Evolutionary conservation across 768 basidiomycete genomes (phyloP), one percentile per base, ranked within the genome.

Genomic region (Amanita muscaria): DNA sequence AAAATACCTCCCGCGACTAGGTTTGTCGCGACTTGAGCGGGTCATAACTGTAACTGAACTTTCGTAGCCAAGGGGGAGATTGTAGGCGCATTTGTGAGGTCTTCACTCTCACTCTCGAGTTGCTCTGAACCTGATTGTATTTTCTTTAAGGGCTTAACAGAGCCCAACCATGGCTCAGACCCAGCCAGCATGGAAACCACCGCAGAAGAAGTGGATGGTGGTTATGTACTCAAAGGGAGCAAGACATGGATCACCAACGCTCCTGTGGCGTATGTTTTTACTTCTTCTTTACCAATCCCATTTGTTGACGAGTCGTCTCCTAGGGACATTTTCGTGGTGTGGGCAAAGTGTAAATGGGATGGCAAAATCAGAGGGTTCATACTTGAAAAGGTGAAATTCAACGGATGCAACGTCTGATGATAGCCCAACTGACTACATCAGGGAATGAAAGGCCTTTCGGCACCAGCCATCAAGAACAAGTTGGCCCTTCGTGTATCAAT

Each of bases 161-260:
- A 98, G 64, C 89, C 94, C 0, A 91, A 97, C 53, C 91, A 96
- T 57, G 94, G 94, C 18, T 97, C 93, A 2, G 94, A 98, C 55
- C 93, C 93, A 12, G 83, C 82, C n/a, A 80, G 83, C n/a, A 97
- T 98, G 94, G 88, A 93, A 56, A 96, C 94, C 1, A 82, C 75
- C 21, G 94, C 91, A 9, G 79, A 78, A 49, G 89, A 96, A 60
- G 70, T 72, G 0, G 83, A 84, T 43, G 89, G 90, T 10, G 91
- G 90, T 3, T 97, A 82, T 62, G 64, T 87, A 19, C 58, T 98
- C 42, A 86, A 80, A 51, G 94, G 94, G 41, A 86, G 86, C 63
- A 98, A 98, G 70, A 98, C 91, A 0, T 98, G 94, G 94, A 98
- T 98, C 57, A 79, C 90, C 11, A 96, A 96, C 57, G 79, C 92